These are phyloP conservation scores for Globisporangium paddicum DNA, from an alignment of 352 stramenopile species.

Conservation along the genomic window DNA sequence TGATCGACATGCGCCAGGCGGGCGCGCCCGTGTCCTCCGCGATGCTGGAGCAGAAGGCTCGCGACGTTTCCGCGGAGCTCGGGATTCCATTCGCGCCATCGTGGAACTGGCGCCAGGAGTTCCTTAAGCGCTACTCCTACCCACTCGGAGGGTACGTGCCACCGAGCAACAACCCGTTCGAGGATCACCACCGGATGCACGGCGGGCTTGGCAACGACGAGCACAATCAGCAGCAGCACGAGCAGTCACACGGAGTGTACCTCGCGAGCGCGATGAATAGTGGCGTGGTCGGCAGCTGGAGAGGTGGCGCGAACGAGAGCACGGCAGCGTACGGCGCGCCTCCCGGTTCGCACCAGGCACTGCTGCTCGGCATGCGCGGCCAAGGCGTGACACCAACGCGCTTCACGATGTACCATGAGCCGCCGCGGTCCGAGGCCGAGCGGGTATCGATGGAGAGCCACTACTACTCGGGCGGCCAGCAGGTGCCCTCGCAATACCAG, in stretches of 20 bases:
- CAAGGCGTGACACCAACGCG: background rate
- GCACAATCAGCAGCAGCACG: constrained; percentile 9
- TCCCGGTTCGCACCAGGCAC: constrained; percentile 11
- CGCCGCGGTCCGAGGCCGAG: background rate
- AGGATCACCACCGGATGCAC: constrained; percentile 2
- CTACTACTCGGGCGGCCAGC: background rate
- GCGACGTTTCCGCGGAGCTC: constrained; percentile 9
- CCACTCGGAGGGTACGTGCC: constrained; percentile 6
- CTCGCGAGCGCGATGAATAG: background rate
- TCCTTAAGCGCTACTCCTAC: constrained; percentile 16
- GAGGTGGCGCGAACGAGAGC: background rate
- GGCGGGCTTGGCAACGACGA: background rate
- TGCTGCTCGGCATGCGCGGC: constrained; percentile 12
- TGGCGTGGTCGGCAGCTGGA: background rate
- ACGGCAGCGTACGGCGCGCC: constrained; percentile 7
- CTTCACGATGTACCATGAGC: constrained; percentile 14
- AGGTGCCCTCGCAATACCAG: constrained; percentile 2
- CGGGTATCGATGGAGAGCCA: background rate
- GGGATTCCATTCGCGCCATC: constrained; percentile 9
- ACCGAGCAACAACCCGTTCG: constrained; percentile 3
- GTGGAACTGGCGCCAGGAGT: constrained; percentile 15
- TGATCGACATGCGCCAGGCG: constrained; percentile 11
- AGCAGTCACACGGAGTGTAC: constrained; percentile 8
- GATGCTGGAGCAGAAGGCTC: constrained; percentile 15
- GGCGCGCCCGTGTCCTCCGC: constrained; percentile 7